These are phyloP conservation scores for Litchi chinensis DNA, from an alignment of 345 rosid species.

Conservation along the genomic window DNA sequence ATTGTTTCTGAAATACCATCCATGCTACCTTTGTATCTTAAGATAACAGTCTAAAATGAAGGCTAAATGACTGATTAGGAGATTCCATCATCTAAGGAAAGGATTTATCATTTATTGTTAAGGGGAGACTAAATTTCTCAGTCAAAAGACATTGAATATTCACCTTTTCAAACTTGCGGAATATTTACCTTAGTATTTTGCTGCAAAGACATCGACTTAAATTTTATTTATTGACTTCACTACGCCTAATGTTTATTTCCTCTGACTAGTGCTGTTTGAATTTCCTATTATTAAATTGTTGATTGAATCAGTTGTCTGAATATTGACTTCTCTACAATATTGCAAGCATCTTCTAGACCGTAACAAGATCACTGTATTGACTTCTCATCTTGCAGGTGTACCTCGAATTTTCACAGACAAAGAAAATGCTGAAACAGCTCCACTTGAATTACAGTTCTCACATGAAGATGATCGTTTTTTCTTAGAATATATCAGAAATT, in stretches of 20 bases:
- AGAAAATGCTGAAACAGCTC: slow-evolving; percentile 58
- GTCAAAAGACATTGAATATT: neutral
- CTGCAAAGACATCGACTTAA: neutral
- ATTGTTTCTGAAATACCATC: neutral
- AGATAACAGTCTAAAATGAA: neutral
- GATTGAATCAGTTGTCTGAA: neutral
- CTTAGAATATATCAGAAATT: slow-evolving; percentile 67
- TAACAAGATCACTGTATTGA: neutral
- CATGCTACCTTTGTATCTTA: neutral
- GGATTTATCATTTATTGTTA: neutral
- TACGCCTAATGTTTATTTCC: neutral
- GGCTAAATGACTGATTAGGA: neutral
- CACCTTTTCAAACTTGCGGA: no score
- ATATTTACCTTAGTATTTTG: neutral
- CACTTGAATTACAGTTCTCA: slow-evolving; percentile 56
- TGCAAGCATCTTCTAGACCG: neutral
- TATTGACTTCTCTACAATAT: neutral
- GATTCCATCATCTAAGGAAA: neutral
- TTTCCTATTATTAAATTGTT: neutral
- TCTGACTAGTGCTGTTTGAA: neutral
- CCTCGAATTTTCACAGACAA: slow-evolving; percentile 74
- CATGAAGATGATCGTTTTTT: slow-evolving; percentile 37
- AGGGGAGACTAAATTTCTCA: neutral
- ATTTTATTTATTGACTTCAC: neutral
- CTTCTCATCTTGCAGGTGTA: slow-evolving; percentile 53